A percentile compares a stretch with the other conserved stretches of the same genome.
Evolutionary conservation across 495 filamentous ascomycete genomes (phyloP).

Genomic region (Penicillium macrosclerotiorum): DNA sequence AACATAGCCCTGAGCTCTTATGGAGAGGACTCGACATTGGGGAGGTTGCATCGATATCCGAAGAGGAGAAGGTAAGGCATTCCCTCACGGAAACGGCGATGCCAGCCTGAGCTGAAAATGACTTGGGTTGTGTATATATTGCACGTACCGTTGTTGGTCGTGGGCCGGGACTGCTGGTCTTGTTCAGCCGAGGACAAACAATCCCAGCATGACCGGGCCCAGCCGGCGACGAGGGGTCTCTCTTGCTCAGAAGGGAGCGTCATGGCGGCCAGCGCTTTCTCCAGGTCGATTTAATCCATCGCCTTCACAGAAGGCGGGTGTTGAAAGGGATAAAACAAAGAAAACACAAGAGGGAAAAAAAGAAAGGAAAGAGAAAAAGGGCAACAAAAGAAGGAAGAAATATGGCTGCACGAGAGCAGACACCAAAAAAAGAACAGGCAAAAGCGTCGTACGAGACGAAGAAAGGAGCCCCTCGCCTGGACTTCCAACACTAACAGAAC

Average conservation of each 20-base stretch:
- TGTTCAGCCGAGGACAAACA: conserved; percentile 30
- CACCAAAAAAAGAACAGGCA: conserved; percentile 6
- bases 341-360: conserved; percentile 9
- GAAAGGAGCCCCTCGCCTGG: neutral
- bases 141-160: too few species aligned
- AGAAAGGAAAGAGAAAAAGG: conserved; percentile 8
- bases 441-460: conserved; percentile 12
- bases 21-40: too few species aligned
- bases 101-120: too few species aligned
- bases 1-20: too few species aligned
- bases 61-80: too few species aligned
- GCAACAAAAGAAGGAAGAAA: conserved; percentile 12
- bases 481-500: conserved; percentile 13
- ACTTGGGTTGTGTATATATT: too few species aligned
- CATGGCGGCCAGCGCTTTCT: conserved; percentile 47
- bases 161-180: conserved; percentile 25
- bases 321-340: conserved; percentile 9
- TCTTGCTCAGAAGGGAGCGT: conserved; percentile 42
- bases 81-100: too few species aligned
- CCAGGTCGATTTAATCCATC: conserved; percentile 32
- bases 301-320: conserved; percentile 18
- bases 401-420: conserved; percentile 3
- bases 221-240: conserved; percentile 42
- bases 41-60: too few species aligned
- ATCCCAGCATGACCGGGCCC: conserved; percentile 43